Percentiles rank a stretch among this genome's conserved stretches.
These are phyloP conservation scores for Neophaeococcomyces mojaviensis DNA, from an alignment of 2,329 filamentous ascomycete species.

Conservation along the genomic window DNA sequence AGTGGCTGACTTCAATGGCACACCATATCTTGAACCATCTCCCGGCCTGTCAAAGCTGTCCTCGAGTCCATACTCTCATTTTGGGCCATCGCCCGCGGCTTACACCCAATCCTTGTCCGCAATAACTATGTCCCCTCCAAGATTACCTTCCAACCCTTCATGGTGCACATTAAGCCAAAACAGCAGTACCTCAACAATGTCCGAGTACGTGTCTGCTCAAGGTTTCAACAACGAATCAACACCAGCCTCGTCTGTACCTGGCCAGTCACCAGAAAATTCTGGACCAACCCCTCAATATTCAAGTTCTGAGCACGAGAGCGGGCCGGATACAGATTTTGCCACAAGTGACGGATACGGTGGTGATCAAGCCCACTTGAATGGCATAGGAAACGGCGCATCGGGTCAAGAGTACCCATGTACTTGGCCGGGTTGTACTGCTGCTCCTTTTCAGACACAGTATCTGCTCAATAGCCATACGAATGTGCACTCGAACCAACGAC, in stretches of 20 bases:
- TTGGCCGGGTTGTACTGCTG: slow-evolving; percentile 49
- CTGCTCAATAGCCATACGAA: slow-evolving; percentile 53
- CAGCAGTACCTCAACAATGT: slow-evolving; percentile 16
- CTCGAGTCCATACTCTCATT: slow-evolving; percentile 24
- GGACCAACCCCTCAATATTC: slow-evolving; percentile 1
- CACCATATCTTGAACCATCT: slow-evolving; percentile 21
- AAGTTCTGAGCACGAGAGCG: slow-evolving; percentile 2
- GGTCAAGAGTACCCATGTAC: slow-evolving; percentile 37
- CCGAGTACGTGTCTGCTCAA: slow-evolving; percentile 13
- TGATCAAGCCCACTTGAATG: slow-evolving; percentile 1
- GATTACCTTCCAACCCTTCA: slow-evolving; percentile 25
- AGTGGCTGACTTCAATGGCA: slow-evolving; percentile 17
- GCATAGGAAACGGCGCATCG: slow-evolving; percentile 32
- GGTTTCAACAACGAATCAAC: slow-evolving; percentile 12
- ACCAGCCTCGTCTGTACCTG: slow-evolving; percentile 13
- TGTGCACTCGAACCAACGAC: slow-evolving; percentile 56
- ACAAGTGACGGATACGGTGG: not conserved
- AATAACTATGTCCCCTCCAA: slow-evolving; percentile 33
- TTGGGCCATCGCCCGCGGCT: slow-evolving; percentile 27
- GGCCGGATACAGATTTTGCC: not conserved
- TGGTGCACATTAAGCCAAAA: slow-evolving; percentile 15
- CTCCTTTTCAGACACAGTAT: slow-evolving; percentile 59
- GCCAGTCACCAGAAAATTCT: slow-evolving; percentile 13
- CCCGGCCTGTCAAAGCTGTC: slow-evolving; percentile 23
- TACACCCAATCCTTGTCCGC: slow-evolving; percentile 29